Evolutionary conservation across 2,329 filamentous ascomycete genomes (phyloP).

Genomic region (Colletotrichum gloeosporioides): DNA sequence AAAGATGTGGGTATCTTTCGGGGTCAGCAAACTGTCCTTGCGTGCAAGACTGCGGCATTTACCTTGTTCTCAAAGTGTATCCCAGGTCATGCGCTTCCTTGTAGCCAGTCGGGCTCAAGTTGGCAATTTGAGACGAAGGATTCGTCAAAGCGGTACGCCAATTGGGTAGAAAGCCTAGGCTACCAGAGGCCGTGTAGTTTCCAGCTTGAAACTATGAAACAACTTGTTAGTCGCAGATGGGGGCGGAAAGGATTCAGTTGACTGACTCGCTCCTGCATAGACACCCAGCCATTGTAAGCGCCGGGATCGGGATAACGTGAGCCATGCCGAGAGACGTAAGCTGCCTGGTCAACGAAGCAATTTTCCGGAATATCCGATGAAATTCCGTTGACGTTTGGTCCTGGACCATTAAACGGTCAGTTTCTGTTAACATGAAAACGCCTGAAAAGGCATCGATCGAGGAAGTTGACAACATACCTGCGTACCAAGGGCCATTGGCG

Average conservation of each 20-base stretch:
- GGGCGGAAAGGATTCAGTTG: too few relatives aligned
- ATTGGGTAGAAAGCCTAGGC: constrained; percentile 59
- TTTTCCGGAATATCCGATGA: constrained; percentile 57
- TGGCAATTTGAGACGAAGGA: constrained; percentile 60
- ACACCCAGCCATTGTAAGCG: constrained; percentile 63
- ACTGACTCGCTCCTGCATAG: constrained; percentile 47
- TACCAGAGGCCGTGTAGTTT: constrained; percentile 57
- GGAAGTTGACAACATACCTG: constrained; percentile 37
- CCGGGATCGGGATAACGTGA: constrained; percentile 67
- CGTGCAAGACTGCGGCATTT: background rate
- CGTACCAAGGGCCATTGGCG: constrained; percentile 58
- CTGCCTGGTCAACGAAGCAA: constrained; percentile 65
- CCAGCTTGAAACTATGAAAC: constrained; percentile 53
- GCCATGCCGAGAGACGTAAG: constrained; percentile 66
- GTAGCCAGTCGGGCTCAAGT: constrained; percentile 65
- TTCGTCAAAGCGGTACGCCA: constrained; percentile 65
- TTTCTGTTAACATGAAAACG: background rate
- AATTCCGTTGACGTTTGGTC: constrained; percentile 61
- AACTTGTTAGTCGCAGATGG: background rate
- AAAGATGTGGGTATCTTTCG: constrained; percentile 52
- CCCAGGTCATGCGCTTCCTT: constrained; percentile 66
- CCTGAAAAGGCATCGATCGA: background rate
- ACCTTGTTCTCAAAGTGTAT: constrained; percentile 53
- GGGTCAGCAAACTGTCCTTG: background rate
- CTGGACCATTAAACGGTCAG: constrained; percentile 31